phyloP scores from a whole-genome alignment of 2,329 filamentous ascomycete genomes.

The Coniella vitis region DNA sequence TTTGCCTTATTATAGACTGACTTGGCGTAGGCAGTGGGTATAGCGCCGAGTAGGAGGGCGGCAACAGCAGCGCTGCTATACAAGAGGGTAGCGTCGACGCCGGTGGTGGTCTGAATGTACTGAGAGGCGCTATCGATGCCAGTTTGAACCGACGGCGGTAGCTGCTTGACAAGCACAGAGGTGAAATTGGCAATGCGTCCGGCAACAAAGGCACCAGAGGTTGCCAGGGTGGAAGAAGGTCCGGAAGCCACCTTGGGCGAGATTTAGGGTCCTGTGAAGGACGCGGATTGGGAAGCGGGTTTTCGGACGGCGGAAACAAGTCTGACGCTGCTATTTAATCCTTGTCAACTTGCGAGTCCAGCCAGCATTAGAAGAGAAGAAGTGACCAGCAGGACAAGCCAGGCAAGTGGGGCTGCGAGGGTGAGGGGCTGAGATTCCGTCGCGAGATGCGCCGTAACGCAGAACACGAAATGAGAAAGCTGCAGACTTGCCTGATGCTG shows the following conservation, averaged over 20 bases:
- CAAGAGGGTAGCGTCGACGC: slow-evolving; percentile 40
- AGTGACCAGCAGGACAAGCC: too few species aligned
- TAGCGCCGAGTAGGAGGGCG: slow-evolving; percentile 40
- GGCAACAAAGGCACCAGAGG: slow-evolving; percentile 48
- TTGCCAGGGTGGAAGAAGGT: slow-evolving; percentile 47
- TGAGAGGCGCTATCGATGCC: slow-evolving; percentile 50
- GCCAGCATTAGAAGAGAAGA: too few species aligned
- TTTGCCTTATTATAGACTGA: slow-evolving; percentile 19
- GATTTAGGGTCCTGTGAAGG: slow-evolving; percentile 35
- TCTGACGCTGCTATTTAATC: background rate
- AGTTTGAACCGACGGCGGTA: slow-evolving; percentile 39
- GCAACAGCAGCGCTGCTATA: slow-evolving; percentile 46
- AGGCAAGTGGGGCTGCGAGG: too few species aligned
- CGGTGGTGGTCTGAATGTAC: slow-evolving; percentile 43
- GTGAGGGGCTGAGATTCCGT: too few species aligned
- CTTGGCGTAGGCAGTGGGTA: slow-evolving; percentile 29
- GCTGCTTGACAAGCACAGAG: slow-evolving; percentile 31
- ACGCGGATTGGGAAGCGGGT: slow-evolving; percentile 23
- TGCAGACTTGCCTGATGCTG: too few species aligned
- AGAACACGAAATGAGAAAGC: too few species aligned
- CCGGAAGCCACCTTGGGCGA: slow-evolving; percentile 55
- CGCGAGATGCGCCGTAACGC: too few species aligned
- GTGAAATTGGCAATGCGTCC: slow-evolving; percentile 47
- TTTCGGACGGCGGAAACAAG: background rate
- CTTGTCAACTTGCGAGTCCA: too few species aligned